Base-by-base conservation (phyloP, 495 filamentous ascomycete genomes). In the Amniculicola lignicola region DNA sequence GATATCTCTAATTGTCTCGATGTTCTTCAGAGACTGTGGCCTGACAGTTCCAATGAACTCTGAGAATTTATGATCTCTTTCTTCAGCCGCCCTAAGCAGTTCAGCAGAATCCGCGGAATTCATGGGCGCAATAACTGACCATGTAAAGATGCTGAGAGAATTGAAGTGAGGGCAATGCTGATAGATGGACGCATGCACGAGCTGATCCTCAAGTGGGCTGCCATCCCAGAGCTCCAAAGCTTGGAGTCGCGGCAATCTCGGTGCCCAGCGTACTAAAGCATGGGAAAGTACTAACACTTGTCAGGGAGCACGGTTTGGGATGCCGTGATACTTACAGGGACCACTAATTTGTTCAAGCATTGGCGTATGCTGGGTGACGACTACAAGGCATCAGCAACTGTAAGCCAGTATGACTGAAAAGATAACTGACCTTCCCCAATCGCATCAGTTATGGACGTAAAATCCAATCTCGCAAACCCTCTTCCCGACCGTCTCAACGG, bases 161-260 rank as follows among this genome's bases (percentile, higher is more conserved):
- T 78, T 73, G 59, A 91, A 86, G 9, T 75, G 61, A 2, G 78
- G 81, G 53, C 86, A 91, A 61, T 79, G 71, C 31, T 73, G 55
- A 14, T 70, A 65, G 25, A 91, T 77, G n/a, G 77, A 72, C 7
- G 65, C 64, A 12, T 77, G 52, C 4, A 74, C 77, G 5, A 74
- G 72, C 35, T 77, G 75, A 29, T 74, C 69, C 38, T 69, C 74
- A 0, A 91, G 74, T 16, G 79, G 72, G 22, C 70, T 73, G 4
- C 84, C 85, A 51, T 83, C 74, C 62, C 72, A 79, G 4, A 88
- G 67, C 18, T 74, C 72, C 18, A 90, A 64, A 3, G 69, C 64
- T 38, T 72, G 72, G 24, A 83, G 66, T 35, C 71, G 60, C 3
- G 72, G 72, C 24, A 78, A 54, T 47, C 67, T 59, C 23, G 74